phyloP scores from a whole-genome alignment of 2,329 filamentous ascomycete genomes.

The Pezicula rhizophila region DNA sequence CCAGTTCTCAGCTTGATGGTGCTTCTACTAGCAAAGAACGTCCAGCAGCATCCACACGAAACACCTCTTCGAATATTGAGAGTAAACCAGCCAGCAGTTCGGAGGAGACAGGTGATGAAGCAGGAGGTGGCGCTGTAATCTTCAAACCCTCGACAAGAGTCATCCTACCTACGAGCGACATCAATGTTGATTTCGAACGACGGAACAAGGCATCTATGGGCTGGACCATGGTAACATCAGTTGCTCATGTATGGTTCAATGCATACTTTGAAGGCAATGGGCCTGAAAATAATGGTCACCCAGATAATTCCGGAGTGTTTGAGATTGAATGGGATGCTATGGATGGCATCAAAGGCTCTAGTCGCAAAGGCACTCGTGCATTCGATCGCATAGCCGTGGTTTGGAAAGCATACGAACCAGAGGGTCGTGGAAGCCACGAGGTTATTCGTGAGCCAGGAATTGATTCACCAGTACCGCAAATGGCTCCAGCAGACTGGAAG shows the following conservation, averaged over 20 bases:
- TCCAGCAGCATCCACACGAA: not conserved
- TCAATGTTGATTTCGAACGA: constrained; percentile 86
- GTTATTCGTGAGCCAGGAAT: constrained; percentile 60
- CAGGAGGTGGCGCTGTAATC: constrained; percentile 67
- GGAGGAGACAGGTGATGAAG: constrained; percentile 35
- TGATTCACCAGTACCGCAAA: constrained; percentile 65
- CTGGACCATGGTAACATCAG: constrained; percentile 82
- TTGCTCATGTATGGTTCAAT: constrained; percentile 98
- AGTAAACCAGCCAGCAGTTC: constrained; percentile 7
- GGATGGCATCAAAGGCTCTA: constrained; percentile 91
- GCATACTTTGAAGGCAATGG: constrained; percentile 82
- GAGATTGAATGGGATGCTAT: constrained; percentile 70
- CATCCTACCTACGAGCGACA: constrained; percentile 71
- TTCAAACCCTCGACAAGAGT: constrained; percentile 67
- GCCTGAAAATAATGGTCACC: constrained; percentile 58
- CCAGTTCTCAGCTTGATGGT: constrained; percentile 9
- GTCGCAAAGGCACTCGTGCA: constrained; percentile 72
- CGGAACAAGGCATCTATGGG: constrained; percentile 75
- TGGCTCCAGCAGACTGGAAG: constrained; percentile 65
- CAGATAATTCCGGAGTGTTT: constrained; percentile 65
- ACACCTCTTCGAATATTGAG: not conserved
- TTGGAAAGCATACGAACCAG: constrained; percentile 53
- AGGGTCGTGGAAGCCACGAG: constrained; percentile 23
- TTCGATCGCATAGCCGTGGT: constrained; percentile 80
- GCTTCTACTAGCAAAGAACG: not conserved